Conservation (phyloP, 2,329 filamentous ascomycete species). For the Pyricularia sp. region DNA sequence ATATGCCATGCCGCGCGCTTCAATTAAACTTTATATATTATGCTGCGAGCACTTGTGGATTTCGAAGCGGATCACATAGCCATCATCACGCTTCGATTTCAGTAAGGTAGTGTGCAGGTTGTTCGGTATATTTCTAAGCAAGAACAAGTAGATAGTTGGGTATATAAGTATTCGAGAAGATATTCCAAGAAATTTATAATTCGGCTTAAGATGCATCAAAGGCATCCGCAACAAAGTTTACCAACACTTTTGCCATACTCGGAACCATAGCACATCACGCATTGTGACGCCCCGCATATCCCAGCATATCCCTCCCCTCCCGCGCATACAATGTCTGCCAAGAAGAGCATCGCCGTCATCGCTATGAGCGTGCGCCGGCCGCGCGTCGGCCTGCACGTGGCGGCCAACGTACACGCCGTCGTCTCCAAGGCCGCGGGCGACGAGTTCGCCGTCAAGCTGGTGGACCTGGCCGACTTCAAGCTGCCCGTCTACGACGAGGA, state of each 20-base stretch:
- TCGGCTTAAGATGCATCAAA: background rate
- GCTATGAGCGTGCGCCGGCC: constrained; percentile 23
- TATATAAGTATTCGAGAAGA: background rate
- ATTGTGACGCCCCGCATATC: no score
- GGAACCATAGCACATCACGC: background rate
- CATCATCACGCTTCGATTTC: background rate
- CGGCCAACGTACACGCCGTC: constrained; percentile 19
- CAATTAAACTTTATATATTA: background rate
- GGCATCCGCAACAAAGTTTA: background rate
- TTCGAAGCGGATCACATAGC: background rate
- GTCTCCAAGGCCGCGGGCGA: constrained; percentile 5
- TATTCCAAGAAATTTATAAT: background rate
- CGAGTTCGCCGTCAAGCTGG: background rate
- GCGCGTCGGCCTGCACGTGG: constrained; percentile 24
- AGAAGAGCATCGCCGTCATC: constrained; percentile 24
- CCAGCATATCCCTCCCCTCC: background rate
- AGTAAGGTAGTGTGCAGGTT: background rate
- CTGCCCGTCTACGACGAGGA: constrained; percentile 37
- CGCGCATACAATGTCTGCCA: background rate
- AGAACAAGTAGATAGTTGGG: background rate
- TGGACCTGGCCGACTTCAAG: constrained; percentile 27
- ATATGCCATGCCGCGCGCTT: background rate
- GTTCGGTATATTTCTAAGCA: background rate
- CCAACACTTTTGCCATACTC: background rate
- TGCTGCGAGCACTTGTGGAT: background rate